A percentile compares a stretch with the other conserved stretches of the same genome.
phyloP scores from a whole-genome alignment of 208 protist genomes.

The Strigomonas galati region DNA sequence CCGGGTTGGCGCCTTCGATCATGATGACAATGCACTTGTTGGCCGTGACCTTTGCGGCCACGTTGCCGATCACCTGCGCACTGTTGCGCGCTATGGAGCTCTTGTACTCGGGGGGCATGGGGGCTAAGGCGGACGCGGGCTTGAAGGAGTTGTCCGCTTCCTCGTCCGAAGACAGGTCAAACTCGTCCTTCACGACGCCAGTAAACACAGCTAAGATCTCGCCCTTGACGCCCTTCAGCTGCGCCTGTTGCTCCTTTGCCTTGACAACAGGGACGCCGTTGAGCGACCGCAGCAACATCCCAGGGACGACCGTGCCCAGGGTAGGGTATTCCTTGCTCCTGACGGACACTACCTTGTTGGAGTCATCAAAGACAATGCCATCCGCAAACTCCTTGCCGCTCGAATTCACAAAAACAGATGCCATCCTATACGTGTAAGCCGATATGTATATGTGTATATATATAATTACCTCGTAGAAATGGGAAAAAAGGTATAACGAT shows the following conservation, averaged over 20 bases:
- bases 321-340: conserved; percentile 29
- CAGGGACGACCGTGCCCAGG: conserved; percentile 33
- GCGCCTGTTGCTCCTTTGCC: conserved; percentile 50
- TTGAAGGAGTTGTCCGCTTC: conserved; percentile 52
- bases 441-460: too few relatives aligned
- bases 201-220: conserved; percentile 61
- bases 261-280: conserved; percentile 54
- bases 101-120: conserved; percentile 34
- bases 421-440: conserved; percentile 25
- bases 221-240: conserved; percentile 25
- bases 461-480: too few relatives aligned
- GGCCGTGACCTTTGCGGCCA: conserved; percentile 36
- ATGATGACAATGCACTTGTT: conserved; percentile 83
- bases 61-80: conserved; percentile 59
- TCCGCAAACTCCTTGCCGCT: conserved; percentile 51
- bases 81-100: conserved; percentile 44
- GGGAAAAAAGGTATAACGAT: conserved; percentile 8
- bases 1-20: conserved; percentile 81
- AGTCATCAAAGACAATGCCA: conserved; percentile 40
- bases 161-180: conserved; percentile 76
- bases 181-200: conserved; percentile 51
- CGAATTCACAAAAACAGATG: conserved; percentile 47
- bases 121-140: conserved; percentile 34
- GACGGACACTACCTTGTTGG: conserved; percentile 51
- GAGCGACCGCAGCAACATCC: conserved; percentile 79